Base-by-base conservation (phyloP, 495 filamentous ascomycete species). In the Aspergillus egyptiacus region DNA sequence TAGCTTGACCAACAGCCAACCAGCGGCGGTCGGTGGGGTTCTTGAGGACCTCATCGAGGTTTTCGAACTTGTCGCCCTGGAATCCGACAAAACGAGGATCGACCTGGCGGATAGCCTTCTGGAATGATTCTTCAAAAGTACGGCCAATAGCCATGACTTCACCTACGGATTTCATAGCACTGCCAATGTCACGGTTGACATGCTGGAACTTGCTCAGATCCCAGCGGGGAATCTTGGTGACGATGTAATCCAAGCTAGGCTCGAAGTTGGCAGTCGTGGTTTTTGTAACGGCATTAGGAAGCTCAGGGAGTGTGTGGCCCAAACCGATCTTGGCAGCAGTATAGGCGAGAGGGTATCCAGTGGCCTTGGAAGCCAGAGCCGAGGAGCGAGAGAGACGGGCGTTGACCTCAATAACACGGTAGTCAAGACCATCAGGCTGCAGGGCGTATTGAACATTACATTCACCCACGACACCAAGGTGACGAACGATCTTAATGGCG, bases 211-310 rank as follows among this genome's bases (percentile, higher is more conserved):
- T 98, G 72, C 86, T 80, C 64, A 98, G 65, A 74, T 96, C 91
- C 91, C 91, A 98, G 32, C 93, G 78, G 58, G 91, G 91, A 57
- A 98, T 98, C 76, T 98, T 98, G 52, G 90, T 96, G 50, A 98
- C 91, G 53, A 98, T 85, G 63, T 97, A 97, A 63, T 97, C 91
- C 45, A 97, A 77, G 53, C 89, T 95, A 30, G 91, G 91, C 65
- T 97, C 91, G 67, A 97, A 98, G 74, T 98, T 98, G 61, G 91
- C 91, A 9, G 93, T 98, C 14, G 91, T 97, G 15, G 91, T 97
- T 77, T 95, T 95, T 28, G 91, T 97, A 31, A 97, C 93, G 46
- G 91, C 91, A 59, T 97, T 97, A 55, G 93, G 91, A 18, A 97
- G 77, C 71, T 97, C 90, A 33, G 91, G 91, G 18, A 97, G 77